These are phyloP conservation scores for Fusarium kyushuense DNA, from an alignment of 2,329 filamentous ascomycete species.

Conservation along the genomic window DNA sequence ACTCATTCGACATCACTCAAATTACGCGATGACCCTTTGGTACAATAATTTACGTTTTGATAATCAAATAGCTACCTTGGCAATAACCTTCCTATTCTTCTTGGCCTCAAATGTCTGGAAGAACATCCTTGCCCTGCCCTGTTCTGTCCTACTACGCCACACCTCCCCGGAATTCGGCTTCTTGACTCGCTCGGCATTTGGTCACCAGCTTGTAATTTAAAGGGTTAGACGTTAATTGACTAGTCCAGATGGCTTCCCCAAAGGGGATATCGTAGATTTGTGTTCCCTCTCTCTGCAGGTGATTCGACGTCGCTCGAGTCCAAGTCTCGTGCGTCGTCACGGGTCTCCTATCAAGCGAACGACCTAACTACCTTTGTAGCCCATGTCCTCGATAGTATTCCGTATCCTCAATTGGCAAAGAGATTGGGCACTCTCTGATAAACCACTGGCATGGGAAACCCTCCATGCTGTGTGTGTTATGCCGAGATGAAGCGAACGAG, in stretches of 20 bases:
- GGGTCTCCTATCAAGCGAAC: constrained; percentile 23
- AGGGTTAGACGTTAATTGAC: constrained; percentile 5
- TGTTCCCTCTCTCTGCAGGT: constrained; percentile 40
- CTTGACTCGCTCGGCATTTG: constrained; percentile 40
- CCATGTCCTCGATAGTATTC: constrained; percentile 8
- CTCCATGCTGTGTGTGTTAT: constrained; percentile 20
- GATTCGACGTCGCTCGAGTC: constrained; percentile 34
- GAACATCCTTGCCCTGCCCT: neutral
- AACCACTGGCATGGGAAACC: constrained; percentile 3
- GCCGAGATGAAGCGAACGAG: constrained; percentile 44
- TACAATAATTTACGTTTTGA: constrained; percentile 24
- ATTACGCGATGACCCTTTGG: neutral
- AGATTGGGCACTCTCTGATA: constrained; percentile 8
- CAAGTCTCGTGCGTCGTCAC: constrained; percentile 46
- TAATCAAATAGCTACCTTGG: constrained; percentile 10
- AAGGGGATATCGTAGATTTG: constrained; percentile 32
- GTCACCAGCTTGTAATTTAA: constrained; percentile 16
- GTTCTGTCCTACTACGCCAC: neutral
- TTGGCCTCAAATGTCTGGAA: constrained; percentile 1
- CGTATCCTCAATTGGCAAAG: constrained; percentile 3
- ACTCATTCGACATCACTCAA: constrained; percentile 32
- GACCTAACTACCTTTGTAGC: neutral
- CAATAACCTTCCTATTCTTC: constrained; percentile 3
- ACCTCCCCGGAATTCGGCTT: constrained; percentile 24
- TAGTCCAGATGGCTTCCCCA: constrained; percentile 14